Percentiles rank a stretch among this genome's conserved stretches.
Evolutionary conservation across 2,329 filamentous ascomycete species (phyloP).

Genomic region (Nannizziopsis barbatae): DNA sequence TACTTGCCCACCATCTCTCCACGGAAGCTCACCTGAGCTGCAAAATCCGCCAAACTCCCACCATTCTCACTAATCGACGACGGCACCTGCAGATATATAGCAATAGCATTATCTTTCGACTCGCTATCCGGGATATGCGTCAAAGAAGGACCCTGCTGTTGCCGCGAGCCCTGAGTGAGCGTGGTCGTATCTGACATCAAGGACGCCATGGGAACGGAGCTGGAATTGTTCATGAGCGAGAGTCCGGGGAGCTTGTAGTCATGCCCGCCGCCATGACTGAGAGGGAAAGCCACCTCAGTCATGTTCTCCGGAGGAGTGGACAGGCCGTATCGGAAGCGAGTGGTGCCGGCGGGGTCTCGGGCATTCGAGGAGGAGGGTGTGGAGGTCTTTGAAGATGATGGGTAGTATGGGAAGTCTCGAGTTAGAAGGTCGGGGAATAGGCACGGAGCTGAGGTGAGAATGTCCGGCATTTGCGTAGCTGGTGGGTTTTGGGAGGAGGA

Average conservation of each 20-base stretch:
- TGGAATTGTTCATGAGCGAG: conserved; percentile 11
- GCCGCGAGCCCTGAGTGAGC: conserved; percentile 13
- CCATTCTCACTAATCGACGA: conserved; percentile 62
- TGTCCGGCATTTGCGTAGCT: no score
- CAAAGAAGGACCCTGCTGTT: conserved; percentile 18
- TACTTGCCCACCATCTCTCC: background rate
- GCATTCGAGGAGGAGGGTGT: background rate
- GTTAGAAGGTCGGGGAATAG: background rate
- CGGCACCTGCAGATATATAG: conserved; percentile 56
- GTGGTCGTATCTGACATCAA: background rate
- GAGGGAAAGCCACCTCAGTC: conserved; percentile 28
- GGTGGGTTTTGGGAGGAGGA: background rate
- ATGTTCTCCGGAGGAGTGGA: conserved; percentile 35
- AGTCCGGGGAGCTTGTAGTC: conserved; percentile 15
- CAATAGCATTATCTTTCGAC: conserved; percentile 29
- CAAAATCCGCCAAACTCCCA: conserved; percentile 69
- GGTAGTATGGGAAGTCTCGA: background rate
- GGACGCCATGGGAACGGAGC: conserved; percentile 14
- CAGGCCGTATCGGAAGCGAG: conserved; percentile 23
- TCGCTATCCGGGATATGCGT: conserved; percentile 19
- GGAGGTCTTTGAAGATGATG: background rate
- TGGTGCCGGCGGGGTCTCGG: background rate
- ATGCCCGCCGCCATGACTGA: conserved; percentile 26
- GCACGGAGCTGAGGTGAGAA: background rate
- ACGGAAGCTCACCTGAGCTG: conserved; percentile 54